phyloP scores from a whole-genome alignment of 768 basidiomycete genomes.

The Gloeopeniophorella convolvens region DNA sequence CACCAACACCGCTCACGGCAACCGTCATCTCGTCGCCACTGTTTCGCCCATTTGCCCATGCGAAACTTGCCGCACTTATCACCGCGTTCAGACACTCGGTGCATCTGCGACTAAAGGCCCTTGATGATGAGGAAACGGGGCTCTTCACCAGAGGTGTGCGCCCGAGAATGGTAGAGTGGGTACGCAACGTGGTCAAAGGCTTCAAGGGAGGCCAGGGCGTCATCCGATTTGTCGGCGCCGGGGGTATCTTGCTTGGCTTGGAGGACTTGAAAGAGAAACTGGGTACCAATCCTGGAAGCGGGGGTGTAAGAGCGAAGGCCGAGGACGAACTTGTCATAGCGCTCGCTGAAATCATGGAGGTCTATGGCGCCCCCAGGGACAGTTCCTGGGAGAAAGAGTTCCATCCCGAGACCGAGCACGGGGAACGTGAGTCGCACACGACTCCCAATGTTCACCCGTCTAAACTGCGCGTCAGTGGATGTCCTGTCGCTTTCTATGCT shows the following conservation, averaged over 20 bases:
- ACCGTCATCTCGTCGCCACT: conserved; percentile 50
- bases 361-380: conserved; percentile 32
- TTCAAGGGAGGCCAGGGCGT: conserved; percentile 61
- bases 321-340: conserved; percentile 66
- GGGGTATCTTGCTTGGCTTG: conserved; percentile 59
- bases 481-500: conserved; percentile 30
- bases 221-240: conserved; percentile 53
- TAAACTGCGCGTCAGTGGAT: conserved; percentile 15
- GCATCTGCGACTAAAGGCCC: conserved; percentile 43
- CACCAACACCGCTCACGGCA: conserved; percentile 53
- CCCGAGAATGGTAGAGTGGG: conserved; percentile 38
- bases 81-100: conserved; percentile 55
- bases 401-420: conserved; percentile 42
- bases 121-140: conserved; percentile 31
- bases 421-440: conserved; percentile 26
- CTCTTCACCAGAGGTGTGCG: conserved; percentile 17
- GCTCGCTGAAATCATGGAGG: conserved; percentile 68
- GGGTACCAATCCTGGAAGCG: conserved; percentile 25
- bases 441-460: neutral
- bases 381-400: conserved; percentile 66
- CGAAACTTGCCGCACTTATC: conserved; percentile 43
- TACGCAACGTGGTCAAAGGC: conserved; percentile 44
- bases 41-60: conserved; percentile 42
- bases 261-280: conserved; percentile 42
- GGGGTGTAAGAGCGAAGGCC: conserved; percentile 34